These are phyloP conservation scores for Suillus hirtellus DNA, from an alignment of 768 basidiomycete species.

Conservation along the genomic window DNA sequence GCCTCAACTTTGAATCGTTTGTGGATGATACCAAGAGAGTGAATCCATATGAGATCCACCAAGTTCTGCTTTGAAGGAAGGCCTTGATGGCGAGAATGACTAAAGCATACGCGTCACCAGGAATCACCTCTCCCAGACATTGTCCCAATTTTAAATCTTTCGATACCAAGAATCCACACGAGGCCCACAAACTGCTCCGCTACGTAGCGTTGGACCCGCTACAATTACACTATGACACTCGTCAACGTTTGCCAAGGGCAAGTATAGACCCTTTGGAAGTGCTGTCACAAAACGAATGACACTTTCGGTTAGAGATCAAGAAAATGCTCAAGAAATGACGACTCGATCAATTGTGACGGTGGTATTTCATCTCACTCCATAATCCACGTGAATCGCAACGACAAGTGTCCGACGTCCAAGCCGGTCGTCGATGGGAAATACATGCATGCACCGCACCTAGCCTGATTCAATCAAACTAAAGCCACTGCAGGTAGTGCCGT, in stretches of 20 bases:
- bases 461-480: background rate
- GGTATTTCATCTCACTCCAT: background rate
- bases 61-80: background rate
- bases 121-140: background rate
- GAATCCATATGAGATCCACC: background rate
- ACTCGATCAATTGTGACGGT: background rate
- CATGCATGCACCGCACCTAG: background rate
- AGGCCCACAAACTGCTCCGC: background rate
- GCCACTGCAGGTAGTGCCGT: background rate
- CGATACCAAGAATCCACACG: background rate
- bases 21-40: background rate
- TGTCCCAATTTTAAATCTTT: background rate
- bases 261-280: background rate
- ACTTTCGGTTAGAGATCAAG: background rate
- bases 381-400: background rate
- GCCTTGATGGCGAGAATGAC: no score
- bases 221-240: background rate
- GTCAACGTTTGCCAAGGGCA: background rate
- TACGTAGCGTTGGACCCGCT: background rate
- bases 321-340: background rate
- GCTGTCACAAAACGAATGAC: background rate
- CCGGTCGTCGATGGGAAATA: background rate
- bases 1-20: background rate
- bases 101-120: background rate
- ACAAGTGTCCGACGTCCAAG: background rate